These are phyloP conservation scores for Suillus subaureus DNA, from an alignment of 768 basidiomycete genomes.

Conservation along the genomic window DNA sequence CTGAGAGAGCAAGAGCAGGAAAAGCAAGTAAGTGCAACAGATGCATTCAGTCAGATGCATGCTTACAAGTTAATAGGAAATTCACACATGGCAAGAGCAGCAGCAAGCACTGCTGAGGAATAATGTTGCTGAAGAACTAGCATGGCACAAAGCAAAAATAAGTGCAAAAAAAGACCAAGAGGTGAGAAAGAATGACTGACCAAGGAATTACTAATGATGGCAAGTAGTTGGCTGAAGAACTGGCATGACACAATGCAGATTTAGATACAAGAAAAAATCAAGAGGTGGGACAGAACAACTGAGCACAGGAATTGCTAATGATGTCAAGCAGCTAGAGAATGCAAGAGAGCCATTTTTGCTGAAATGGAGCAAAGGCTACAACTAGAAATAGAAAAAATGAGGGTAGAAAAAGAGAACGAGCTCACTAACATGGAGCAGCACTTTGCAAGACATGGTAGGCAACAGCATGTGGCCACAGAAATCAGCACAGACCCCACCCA, in stretches of 20 bases:
- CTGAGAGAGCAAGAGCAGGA: background rate
- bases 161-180: background rate
- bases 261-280: background rate
- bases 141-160: background rate
- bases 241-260: background rate
- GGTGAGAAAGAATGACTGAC: background rate
- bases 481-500: background rate
- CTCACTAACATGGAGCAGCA: slow-evolving; percentile 16
- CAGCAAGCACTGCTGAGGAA: background rate
- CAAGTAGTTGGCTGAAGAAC: background rate
- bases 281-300: background rate
- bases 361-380: slow-evolving; percentile 1
- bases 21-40: background rate
- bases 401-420: slow-evolving; percentile 12
- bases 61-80: background rate
- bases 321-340: background rate
- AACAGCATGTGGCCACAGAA: background rate
- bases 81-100: no score
- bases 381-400: slow-evolving; percentile 6
- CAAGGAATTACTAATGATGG: background rate
- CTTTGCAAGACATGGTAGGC: background rate
- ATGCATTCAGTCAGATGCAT: background rate
- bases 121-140: background rate
- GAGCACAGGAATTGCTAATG: background rate
- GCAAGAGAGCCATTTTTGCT: background rate